A percentile compares a stretch with the other conserved stretches of the same genome.
Conservation (phyloP, 495 filamentous ascomycete species). For the Neurospora sp. region DNA sequence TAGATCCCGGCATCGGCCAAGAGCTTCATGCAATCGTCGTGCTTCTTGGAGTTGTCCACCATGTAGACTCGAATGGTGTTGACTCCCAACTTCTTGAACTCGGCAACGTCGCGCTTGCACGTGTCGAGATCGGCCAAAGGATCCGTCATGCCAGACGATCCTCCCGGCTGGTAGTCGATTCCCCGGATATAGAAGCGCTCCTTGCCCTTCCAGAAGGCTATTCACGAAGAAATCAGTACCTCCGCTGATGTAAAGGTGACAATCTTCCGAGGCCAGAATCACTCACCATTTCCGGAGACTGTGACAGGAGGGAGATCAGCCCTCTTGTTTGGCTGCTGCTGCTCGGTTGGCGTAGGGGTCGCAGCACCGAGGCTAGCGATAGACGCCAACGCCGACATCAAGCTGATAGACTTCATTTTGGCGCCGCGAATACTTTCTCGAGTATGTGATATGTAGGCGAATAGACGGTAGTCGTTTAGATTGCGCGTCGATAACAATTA, state of each 20-base stretch:
- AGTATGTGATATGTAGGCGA: neutral
- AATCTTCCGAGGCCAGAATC: neutral
- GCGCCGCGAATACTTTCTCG: neutral
- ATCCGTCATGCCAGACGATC: slow-evolving; percentile 65
- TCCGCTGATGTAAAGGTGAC: neutral
- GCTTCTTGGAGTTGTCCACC: slow-evolving; percentile 74
- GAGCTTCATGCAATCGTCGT: slow-evolving; percentile 74
- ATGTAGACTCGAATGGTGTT: slow-evolving; percentile 93
- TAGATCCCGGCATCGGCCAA: slow-evolving; percentile 85
- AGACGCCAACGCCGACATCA: slow-evolving; percentile 46
- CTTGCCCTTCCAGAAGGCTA: slow-evolving; percentile 78
- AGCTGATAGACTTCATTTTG: slow-evolving; percentile 12
- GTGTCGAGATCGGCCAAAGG: slow-evolving; percentile 60
- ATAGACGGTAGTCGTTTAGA: neutral
- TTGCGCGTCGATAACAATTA: neutral
- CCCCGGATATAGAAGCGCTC: slow-evolving; percentile 88
- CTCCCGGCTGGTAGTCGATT: slow-evolving; percentile 92
- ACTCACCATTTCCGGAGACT: slow-evolving; percentile 35
- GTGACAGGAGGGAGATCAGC: slow-evolving; percentile 32
- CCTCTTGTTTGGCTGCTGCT: slow-evolving; percentile 44
- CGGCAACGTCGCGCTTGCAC: slow-evolving; percentile 74
- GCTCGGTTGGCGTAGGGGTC: slow-evolving; percentile 46
- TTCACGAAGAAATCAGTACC: neutral
- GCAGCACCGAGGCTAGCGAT: slow-evolving; percentile 41
- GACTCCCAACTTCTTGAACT: slow-evolving; percentile 77